These are phyloP conservation scores for Didymella segeticola DNA, from an alignment of 2,329 filamentous ascomycete genomes.

Conservation along the genomic window DNA sequence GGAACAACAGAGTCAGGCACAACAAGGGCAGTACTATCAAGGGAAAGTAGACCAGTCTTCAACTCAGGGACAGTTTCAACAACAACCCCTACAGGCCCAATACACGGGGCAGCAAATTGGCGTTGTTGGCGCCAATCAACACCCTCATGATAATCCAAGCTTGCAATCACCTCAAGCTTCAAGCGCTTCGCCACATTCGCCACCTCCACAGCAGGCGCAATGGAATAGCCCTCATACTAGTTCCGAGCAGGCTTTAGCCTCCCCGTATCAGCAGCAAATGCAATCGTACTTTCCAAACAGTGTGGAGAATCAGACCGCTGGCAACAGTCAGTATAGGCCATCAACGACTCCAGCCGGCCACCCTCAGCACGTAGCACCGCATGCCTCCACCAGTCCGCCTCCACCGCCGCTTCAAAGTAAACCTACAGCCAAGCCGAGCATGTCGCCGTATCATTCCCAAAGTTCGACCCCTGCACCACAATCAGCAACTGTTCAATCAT, in stretches of 20 bases:
- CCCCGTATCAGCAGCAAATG: slow-evolving; percentile 1
- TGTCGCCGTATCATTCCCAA: slow-evolving; percentile 18
- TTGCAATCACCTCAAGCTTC: slow-evolving; percentile 21
- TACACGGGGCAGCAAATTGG: slow-evolving; percentile 36
- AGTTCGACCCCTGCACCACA: slow-evolving; percentile 23
- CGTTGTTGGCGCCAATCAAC: slow-evolving; percentile 26
- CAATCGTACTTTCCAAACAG: slow-evolving; percentile 19
- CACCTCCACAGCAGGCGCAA: slow-evolving; percentile 17
- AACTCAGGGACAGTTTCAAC: slow-evolving; percentile 15
- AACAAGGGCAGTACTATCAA: slow-evolving; percentile 23
- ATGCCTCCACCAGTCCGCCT: slow-evolving; percentile 27
- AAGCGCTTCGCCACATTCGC: slow-evolving; percentile 17
- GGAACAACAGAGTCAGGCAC: slow-evolving; percentile 15
- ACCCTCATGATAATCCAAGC: slow-evolving; percentile 6
- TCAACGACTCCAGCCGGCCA: slow-evolving; percentile 24
- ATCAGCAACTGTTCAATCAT: slow-evolving; percentile 4
- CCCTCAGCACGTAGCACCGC: slow-evolving; percentile 15
- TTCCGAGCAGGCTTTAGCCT: slow-evolving; percentile 8
- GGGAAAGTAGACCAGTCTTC: slow-evolving; percentile 2
- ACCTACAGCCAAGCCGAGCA: slow-evolving; percentile 17
- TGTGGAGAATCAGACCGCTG: background rate
- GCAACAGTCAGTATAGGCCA: slow-evolving; percentile 34
- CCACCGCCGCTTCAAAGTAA: slow-evolving; percentile 20
- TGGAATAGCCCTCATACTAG: slow-evolving; percentile 5
- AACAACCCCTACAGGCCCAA: slow-evolving; percentile 18